Evolutionary conservation across 148 eudicot genomes (phyloP).

Genomic region (Dysphania ambrosioides): DNA sequence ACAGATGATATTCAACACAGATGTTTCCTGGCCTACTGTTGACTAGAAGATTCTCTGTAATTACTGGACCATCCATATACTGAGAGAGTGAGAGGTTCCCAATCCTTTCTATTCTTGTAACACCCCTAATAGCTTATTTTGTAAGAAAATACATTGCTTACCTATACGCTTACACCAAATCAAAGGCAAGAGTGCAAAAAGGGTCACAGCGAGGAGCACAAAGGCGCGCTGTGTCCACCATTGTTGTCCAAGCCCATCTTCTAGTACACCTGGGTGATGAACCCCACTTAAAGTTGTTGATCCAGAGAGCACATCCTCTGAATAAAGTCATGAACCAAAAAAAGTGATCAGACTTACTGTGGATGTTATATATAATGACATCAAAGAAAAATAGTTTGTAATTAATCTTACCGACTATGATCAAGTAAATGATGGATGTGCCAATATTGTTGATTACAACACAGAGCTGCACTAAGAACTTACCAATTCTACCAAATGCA

Average conservation of each 20-base stretch:
- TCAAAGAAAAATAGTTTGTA: not conserved
- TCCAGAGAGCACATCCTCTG: constrained; percentile 76
- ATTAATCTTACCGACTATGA: constrained; percentile 53
- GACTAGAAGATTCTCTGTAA: too few species aligned
- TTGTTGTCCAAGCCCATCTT: constrained; percentile 55
- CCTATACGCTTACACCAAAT: constrained; percentile 73
- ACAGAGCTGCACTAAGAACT: constrained; percentile 54
- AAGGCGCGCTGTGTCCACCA: constrained; percentile 68
- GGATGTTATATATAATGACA: not conserved
- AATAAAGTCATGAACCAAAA: not conserved
- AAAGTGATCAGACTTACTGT: not conserved
- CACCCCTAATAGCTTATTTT: not conserved
- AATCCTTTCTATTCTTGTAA: too few species aligned
- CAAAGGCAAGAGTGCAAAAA: constrained; percentile 57
- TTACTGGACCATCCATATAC: too few species aligned
- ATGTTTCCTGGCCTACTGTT: too few species aligned
- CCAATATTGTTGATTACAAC: constrained; percentile 68
- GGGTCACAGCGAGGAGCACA: constrained; percentile 48
- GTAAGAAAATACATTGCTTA: constrained; percentile 24
- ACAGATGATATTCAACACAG: too few species aligned
- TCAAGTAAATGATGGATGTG: constrained; percentile 62
- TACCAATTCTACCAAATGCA: constrained; percentile 69
- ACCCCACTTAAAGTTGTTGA: constrained; percentile 54
- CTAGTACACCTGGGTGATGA: constrained; percentile 71
- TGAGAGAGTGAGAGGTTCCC: not conserved